phyloP scores from a whole-genome alignment of 768 basidiomycete genomes.

The Mycena chlorophos region DNA sequence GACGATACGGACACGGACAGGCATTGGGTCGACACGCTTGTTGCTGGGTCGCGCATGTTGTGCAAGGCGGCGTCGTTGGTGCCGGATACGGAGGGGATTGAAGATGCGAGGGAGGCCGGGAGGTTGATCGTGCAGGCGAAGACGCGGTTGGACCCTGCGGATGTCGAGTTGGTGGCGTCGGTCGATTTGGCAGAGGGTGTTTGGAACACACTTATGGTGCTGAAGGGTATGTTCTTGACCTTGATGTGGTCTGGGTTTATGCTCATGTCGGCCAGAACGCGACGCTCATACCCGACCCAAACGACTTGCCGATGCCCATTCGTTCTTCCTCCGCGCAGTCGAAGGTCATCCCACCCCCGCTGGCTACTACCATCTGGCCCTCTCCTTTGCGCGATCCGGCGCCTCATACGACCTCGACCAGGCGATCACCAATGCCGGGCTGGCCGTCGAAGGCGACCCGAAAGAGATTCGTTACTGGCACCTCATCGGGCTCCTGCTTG shows the following conservation, averaged over 20 bases:
- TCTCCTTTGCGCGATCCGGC: constrained; percentile 67
- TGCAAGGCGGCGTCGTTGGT: constrained; percentile 47
- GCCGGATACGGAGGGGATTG: constrained; percentile 45
- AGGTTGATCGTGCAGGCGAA: constrained; percentile 61
- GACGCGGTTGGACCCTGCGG: constrained; percentile 47
- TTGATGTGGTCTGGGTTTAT: background rate
- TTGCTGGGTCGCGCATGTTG: constrained; percentile 78
- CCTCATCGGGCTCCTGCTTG: constrained; percentile 80
- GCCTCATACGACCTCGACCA: constrained; percentile 62
- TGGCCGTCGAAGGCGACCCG: constrained; percentile 71
- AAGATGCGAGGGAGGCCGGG: constrained; percentile 64
- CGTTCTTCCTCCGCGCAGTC: constrained; percentile 50
- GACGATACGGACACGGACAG: constrained; percentile 64
- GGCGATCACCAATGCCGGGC: constrained; percentile 66
- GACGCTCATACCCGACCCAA: constrained; percentile 60
- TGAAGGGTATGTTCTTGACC: constrained; percentile 51
- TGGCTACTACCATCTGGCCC: constrained; percentile 78
- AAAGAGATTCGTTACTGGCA: constrained; percentile 82
- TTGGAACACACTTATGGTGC: constrained; percentile 66
- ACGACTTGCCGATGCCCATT: constrained; percentile 59
- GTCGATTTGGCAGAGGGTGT: constrained; percentile 73
- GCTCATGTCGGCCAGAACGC: constrained; percentile 48
- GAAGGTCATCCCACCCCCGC: constrained; percentile 50
- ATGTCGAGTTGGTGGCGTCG: constrained; percentile 57
- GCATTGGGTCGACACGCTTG: constrained; percentile 74